A percentile compares a stretch with the other conserved stretches of the same genome.
These are phyloP conservation scores for Penicillium bialowiezense DNA, from an alignment of 495 filamentous ascomycete species.

Conservation along the genomic window DNA sequence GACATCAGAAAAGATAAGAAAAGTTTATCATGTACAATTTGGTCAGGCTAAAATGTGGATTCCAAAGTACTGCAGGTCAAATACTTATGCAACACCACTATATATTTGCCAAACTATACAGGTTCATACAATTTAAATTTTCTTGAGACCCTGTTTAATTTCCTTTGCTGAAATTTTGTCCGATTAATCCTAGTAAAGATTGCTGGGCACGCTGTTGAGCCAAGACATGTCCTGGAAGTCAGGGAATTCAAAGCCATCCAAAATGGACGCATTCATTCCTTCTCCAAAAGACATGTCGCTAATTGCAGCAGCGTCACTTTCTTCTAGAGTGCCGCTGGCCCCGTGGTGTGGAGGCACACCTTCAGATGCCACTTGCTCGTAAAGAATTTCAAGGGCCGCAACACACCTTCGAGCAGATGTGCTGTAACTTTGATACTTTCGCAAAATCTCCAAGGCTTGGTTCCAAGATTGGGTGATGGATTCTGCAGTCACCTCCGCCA, in stretches of 20 bases:
- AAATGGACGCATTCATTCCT: constrained; percentile 24
- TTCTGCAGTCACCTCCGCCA: constrained; percentile 26
- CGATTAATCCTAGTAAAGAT: constrained; percentile 15
- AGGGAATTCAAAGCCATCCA: constrained; percentile 31
- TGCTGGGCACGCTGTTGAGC: constrained; percentile 39
- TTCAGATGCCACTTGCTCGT: constrained; percentile 32
- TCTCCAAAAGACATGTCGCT: constrained; percentile 31
- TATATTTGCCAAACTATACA: no score
- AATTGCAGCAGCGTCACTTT: constrained; percentile 2
- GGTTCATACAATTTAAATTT: no score
- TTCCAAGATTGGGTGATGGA: constrained; percentile 32
- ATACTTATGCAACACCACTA: no score
- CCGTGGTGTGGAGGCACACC: constrained; percentile 1
- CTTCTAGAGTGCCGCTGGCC: not conserved
- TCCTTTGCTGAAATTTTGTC: no score
- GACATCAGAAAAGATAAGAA: no score
- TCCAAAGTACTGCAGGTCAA: no score
- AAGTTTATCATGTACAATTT: no score
- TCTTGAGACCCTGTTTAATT: no score
- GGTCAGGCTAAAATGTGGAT: no score
- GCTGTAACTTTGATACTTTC: constrained; percentile 35
- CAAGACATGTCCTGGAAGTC: constrained; percentile 43
- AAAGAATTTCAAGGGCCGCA: constrained; percentile 38
- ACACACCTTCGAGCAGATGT: constrained; percentile 36
- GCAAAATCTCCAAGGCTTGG: constrained; percentile 31